phyloP scores from a whole-genome alignment of 768 basidiomycete species.

The Leucosporidium creatinivorum region DNA sequence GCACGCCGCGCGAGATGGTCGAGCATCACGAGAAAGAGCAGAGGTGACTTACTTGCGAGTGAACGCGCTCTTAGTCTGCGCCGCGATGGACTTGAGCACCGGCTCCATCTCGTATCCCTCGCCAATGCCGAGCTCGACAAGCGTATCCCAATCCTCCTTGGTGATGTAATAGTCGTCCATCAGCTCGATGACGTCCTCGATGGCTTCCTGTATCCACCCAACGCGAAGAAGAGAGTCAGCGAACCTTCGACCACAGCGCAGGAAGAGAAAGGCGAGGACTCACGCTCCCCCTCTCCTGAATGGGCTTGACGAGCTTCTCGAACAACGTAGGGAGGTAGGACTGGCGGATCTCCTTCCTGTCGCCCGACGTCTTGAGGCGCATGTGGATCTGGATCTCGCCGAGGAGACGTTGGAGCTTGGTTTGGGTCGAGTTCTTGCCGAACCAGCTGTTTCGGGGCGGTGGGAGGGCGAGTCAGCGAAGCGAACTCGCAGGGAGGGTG shows the following conservation, averaged over 20 bases:
- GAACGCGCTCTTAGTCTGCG: conserved; percentile 72
- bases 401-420: conserved; percentile 68
- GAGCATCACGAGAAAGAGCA: too few relatives aligned
- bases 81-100: conserved; percentile 73
- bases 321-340: conserved; percentile 85
- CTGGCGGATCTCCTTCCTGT: conserved; percentile 81
- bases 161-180: conserved; percentile 95
- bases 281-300: conserved; percentile 66
- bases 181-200: conserved; percentile 69
- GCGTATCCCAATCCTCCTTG: conserved; percentile 93
- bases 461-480: conserved; percentile 1
- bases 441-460: conserved; percentile 62
- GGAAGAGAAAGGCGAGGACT: conserved; percentile 41
- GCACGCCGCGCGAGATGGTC: too few relatives aligned
- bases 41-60: conserved; percentile 90
- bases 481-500: neutral
- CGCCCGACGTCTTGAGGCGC: conserved; percentile 86
- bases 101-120: conserved; percentile 59
- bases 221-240: conserved; percentile 7
- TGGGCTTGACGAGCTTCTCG: conserved; percentile 68
- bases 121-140: conserved; percentile 87
- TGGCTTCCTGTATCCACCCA: conserved; percentile 52
- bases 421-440: conserved; percentile 91
- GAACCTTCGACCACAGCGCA: neutral
- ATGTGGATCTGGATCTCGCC: conserved; percentile 89